Conservation (phyloP, 108 stramenopile species). For the Cyclotella kingstonii region DNA sequence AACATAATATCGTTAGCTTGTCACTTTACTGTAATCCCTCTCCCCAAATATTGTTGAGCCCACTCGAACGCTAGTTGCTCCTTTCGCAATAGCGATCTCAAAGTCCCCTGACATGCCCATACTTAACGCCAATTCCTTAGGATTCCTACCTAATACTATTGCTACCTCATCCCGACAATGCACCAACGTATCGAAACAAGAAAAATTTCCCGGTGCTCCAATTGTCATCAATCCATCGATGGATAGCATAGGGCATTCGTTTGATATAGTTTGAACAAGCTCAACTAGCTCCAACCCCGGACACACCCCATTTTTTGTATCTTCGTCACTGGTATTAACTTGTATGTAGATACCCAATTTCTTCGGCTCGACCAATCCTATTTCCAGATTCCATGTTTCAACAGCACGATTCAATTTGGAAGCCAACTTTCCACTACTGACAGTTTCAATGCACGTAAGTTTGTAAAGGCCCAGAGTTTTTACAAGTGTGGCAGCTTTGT, state of each 20-base stretch:
- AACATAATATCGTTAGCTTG: no score
- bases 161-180: constrained; percentile 60
- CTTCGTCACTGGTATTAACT: constrained; percentile 97
- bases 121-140: constrained; percentile 71
- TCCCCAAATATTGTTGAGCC: constrained; percentile 97
- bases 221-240: constrained; percentile 98
- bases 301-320: constrained; percentile 86
- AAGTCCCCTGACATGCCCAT: constrained; percentile 99
- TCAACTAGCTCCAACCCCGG: constrained; percentile 57
- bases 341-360: constrained; percentile 82
- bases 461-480: constrained; percentile 67
- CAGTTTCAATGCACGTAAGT: constrained; percentile 85
- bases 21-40: constrained; percentile 89
- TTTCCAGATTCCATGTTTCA: constrained; percentile 29
- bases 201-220: constrained; percentile 88
- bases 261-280: constrained; percentile 58
- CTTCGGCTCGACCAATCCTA: constrained; percentile 31
- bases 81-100: constrained; percentile 90
- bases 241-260: constrained; percentile 70
- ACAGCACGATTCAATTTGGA: constrained; percentile 86
- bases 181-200: constrained; percentile 75
- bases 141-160: constrained; percentile 39
- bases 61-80: constrained; percentile 92
- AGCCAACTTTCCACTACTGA: constrained; percentile 88
- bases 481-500: constrained; percentile 88